Percentiles rank a stretch among this genome's conserved stretches.
Evolutionary conservation across 139 green algal genomes (phyloP).

Genomic region (Ettlia oleoabundans): DNA sequence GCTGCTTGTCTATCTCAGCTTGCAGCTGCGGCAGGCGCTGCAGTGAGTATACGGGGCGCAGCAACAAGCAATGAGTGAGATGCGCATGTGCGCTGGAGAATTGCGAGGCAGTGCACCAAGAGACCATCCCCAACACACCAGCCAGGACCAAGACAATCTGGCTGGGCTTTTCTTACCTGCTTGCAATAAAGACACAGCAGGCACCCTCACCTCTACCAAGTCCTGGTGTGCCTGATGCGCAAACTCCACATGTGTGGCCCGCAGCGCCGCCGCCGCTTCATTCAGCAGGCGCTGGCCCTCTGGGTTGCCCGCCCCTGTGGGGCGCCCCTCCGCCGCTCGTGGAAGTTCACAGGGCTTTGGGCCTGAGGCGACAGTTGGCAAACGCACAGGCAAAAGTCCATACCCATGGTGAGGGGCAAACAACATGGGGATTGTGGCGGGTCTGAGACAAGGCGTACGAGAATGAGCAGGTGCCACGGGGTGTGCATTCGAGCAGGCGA

Average conservation of each 20-base stretch:
- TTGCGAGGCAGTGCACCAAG: no score
- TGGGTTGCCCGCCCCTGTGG: constrained; percentile 13
- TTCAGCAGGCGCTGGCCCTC: constrained; percentile 42
- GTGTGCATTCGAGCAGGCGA: no score
- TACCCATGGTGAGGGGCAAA: no score
- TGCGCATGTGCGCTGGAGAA: no score
- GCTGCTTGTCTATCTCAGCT: constrained; percentile 29
- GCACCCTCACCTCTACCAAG: constrained; percentile 32
- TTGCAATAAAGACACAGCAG: neutral
- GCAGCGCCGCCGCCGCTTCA: constrained; percentile 33
- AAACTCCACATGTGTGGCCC: constrained; percentile 55
- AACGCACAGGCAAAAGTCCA: no score
- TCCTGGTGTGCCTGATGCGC: constrained; percentile 48
- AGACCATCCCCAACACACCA: no score
- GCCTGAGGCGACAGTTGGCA: neutral
- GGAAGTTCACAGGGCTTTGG: constrained; percentile 15
- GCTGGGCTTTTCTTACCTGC: no score
- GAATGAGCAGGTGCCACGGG: no score
- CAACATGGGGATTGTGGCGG: neutral
- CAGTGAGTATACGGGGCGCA: neutral
- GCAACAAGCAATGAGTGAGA: neutral
- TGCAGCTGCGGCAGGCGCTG: constrained; percentile 47
- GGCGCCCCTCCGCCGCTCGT: neutral
- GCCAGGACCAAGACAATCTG: no score
- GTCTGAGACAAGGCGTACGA: neutral